Base-by-base conservation (phyloP, 306 rosid species). In the Coriaria nepalensis region DNA sequence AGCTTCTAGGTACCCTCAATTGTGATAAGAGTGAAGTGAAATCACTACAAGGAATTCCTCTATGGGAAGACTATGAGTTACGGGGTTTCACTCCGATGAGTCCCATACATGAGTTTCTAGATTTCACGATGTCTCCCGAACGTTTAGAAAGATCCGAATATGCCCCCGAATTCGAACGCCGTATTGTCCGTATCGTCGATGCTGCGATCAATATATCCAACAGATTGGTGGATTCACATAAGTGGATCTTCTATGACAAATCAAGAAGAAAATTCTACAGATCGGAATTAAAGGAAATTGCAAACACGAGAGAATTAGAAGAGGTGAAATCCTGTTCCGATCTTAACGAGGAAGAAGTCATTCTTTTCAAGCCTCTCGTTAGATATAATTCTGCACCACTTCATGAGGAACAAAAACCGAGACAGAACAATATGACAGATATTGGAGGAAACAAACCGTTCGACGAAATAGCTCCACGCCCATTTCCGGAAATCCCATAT, bases 11-110 rank as follows among this genome's bases (percentile, higher is more conserved):
- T 67, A 61, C 40, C 51, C 45, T 79, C 40, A 65, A 50, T 38
- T 60, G 35, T 35, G 35, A 57, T 10, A 66, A 49, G 11, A 56
- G 46, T 44, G 80, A 65, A 55, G 65, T 63, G 47, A 38, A 49
- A 45, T 68, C 38, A 62, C 43, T 63, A 8, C 66, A 63, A 57
- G 49, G 46, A 55, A 56, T 57, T 44, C 81, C 98, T 59, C 70
- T 92, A 6, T 92, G 98, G 98, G 98, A 92, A 66, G 98, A 85
- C 70, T 82, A 68, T 61, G 98, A 85, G 63, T 74, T 92, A 75
- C 76, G 96, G 69, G 94, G 96, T 14, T 92, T 85, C 68, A 61
- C 65, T 35, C 87, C 96, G 9, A 52, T 78, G 47, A 52, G 80
- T 54, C 37, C 32, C 50, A 60, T 74, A 33, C 98, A 82, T 33